phyloP scores from a whole-genome alignment of 2,329 filamentous ascomycete species.

The Coniochaeta sp. region DNA sequence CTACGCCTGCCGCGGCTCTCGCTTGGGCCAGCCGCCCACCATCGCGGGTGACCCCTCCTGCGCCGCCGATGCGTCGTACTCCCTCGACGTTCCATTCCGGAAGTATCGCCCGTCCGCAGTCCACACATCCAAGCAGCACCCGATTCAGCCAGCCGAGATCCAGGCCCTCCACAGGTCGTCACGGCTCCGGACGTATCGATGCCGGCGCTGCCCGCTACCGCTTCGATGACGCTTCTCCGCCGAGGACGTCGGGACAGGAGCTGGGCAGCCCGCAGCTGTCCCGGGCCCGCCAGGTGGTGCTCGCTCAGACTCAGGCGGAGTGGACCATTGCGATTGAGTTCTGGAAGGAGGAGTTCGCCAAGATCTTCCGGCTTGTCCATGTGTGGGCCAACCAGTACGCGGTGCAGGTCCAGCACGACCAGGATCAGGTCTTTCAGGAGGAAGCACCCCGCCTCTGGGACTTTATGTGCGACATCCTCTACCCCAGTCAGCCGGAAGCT shows the following conservation, averaged over 20 bases:
- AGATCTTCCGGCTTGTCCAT: constrained; percentile 8
- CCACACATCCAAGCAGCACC: not conserved
- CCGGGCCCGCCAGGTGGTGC: not conserved
- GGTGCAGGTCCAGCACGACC: constrained; percentile 9
- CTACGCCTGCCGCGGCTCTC: not conserved
- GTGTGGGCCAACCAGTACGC: constrained; percentile 20
- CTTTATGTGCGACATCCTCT: constrained; percentile 25
- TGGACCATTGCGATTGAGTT: not conserved
- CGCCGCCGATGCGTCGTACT: not conserved
- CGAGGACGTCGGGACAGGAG: not conserved
- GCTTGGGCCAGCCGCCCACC: not conserved
- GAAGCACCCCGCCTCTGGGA: constrained; percentile 21
- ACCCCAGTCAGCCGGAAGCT: constrained; percentile 16
- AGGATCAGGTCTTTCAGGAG: constrained; percentile 11
- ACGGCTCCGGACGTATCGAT: not conserved
- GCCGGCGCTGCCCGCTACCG: not conserved
- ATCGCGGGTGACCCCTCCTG: not conserved
- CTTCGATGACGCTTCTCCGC: not conserved
- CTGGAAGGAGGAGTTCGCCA: not conserved
- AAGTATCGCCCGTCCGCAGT: not conserved
- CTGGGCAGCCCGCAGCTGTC: not conserved
- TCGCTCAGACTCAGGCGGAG: not conserved
- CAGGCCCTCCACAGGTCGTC: not conserved
- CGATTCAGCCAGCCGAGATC: not conserved
- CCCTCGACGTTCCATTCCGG: not conserved